Evolutionary conservation across 2,329 filamentous ascomycete genomes (phyloP), one percentile per base, ranked within the genome.

Genomic region (Exophiala mesophila): DNA sequence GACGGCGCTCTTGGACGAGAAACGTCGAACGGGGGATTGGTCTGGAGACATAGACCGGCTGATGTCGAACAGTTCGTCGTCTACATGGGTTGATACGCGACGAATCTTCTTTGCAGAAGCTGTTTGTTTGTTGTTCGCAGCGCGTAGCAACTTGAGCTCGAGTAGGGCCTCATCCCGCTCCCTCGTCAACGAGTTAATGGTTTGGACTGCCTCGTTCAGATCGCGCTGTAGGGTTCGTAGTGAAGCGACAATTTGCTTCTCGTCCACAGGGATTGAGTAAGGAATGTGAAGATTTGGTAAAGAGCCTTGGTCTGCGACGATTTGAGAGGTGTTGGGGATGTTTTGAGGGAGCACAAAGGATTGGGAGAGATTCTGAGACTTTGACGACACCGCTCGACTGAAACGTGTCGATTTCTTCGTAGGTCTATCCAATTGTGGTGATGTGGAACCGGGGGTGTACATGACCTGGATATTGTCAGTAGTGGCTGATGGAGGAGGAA

Each of bases 201-300:
- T 54, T 21, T 52, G 44, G 39, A 56, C 49, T 19, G 53, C 53
- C 48, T 53, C 49, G 20, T 48, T 47, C 33, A 56, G 47, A 35
- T 56, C 50, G 33, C 52, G 47, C 41, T 56, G 53, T 2, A 56
- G 50, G 8, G 44, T 49, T n/a, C 53, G 44, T 8, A 56, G 41
- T 23, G 53, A 56, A n/a, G 52, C 53, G 13, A 56, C 47, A n/a
- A 56, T 56, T 39, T 56, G 52, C 43, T 56, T 56, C 45, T 56
- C 53, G 21, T 56, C 53, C 28, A 52, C 52, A 8, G 53, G 53
- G 16, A 56, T 35, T 15, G 40, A 41, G 47, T 56, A 54, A 35
- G 53, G 52, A 8, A 54, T 40, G 19, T 53, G 52, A 18, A 56
- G 40, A 33, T 51, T 47, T 6, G 51, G 53, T 16, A 56, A 38